Base-by-base conservation (phyloP, 495 filamentous ascomycete genomes). In the Penicillium samsonianum region DNA sequence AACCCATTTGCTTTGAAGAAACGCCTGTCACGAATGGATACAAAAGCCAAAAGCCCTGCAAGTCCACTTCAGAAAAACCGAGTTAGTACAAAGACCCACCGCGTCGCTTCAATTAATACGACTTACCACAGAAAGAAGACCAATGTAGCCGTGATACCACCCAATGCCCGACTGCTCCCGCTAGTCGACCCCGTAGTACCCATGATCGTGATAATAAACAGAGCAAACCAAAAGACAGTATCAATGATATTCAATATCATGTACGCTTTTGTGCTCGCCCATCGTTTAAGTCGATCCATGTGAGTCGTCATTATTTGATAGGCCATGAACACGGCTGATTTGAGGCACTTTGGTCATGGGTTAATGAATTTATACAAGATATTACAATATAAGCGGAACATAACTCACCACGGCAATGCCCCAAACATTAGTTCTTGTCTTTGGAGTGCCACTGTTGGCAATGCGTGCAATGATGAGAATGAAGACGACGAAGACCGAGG, bases 161-260 rank as follows among this genome's bases (percentile, higher is more conserved):
- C 65, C 23, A 70, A 43, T 1, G 68, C 61, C 10, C 57, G 50
- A 57, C 68, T 70, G 25, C 52, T 55, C 19, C 19, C 44, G 43
- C 48, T 66, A 35, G 22, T 16, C n/a, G 56, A 46, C 0, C 51
- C 54, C 20, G 25, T 19, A 8, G 65, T 53, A 0, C 59, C 64
- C 59, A 65, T 49, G 7, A 61, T 62, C 1, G 54, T 59, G 41
- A 69, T 60, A 10, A 69, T 60, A 45, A 70, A 65, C 28, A 70
- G 30, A 7, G 61, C 70, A 31, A 67, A 69, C 72, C 72, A 75
- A 45, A 73, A 75, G 1, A 71, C 57, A 7, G 63, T 65, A 26
- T 73, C 68, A 9, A 73, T 60, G 5, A 68, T 65, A 28, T 66
- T 67, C 12, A 75, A 51, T 19, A 68, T 66, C 33, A 68, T 63